Evolutionary conservation across 1,139 yeast species (phyloP), one percentile per base, ranked within the genome.

Genomic region (Debaryomyces subglobosus): DNA sequence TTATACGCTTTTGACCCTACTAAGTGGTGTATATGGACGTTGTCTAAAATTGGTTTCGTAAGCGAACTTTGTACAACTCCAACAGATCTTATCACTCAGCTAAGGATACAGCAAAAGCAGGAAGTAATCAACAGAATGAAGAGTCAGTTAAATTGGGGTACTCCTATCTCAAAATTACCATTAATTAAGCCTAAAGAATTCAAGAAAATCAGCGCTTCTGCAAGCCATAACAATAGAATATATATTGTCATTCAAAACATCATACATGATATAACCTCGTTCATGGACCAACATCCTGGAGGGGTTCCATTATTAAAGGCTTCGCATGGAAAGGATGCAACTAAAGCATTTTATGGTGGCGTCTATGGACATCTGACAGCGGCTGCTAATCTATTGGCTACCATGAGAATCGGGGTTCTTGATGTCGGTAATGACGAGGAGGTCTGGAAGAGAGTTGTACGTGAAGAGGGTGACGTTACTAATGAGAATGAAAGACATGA

Each of bases 351-450:
- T 53, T 84, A 80, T 57, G 90, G 92, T 10, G 91, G 90, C 0
- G 91, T 86, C 4, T 86, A 86, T 59, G 79, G 82, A 33, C 92
- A 86, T 57, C 84, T 86, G 60, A 84, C 87, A 21, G 91, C 92
- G 0, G 91, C 91, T 0, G 78, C 79, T 49, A 86, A 86, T 58
- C 63, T 86, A 42, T 65, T 86, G 51, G 90, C 91, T 0, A 86
- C 91, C 0, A 85, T 86, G 92, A 70, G 92, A 57, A 80, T 86
- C 18, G 91, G 89, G 0, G 83, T 82, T 16, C 65, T 85, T 39
- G 89, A 91, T 55, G 88, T 89, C n/a, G 89, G 91, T 4, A 80
- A 88, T 57, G 92, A 89, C 56, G 54, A 49, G 30, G 89, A 89
- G 57, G 89, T 89, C 16, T 91, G 97, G 97, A 79, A 78, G 53